Base-by-base conservation (phyloP, 2,329 filamentous ascomycete genomes). In the Aureobasidium sp. region DNA sequence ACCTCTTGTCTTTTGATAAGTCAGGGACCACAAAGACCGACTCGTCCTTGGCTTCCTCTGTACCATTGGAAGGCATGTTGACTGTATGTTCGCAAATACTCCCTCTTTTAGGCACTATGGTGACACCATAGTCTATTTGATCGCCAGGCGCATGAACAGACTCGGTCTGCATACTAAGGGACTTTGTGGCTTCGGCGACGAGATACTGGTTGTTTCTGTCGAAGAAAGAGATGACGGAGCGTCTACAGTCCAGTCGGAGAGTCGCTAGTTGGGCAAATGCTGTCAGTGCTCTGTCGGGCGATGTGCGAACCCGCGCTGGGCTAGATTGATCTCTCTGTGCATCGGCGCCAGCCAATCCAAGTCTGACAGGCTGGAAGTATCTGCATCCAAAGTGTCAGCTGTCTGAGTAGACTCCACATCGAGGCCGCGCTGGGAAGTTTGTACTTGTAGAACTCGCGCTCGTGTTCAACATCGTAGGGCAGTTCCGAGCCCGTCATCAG, bases 181-280 rank as follows among this genome's bases (percentile, higher is more conserved):
- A 78, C 53, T 73, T 76, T 0, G 81, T 83, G 8, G 79, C 78
- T 67, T 83, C 81, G 36, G 81, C 81, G 44, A 84, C 73, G 53
- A 84, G 77, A 57, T 80, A 82, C 67, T 82, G 80, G 17, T 74
- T 75, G 2, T 73, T 71, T 2, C 71, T 68, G 66, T 82, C 81
- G 66, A 83, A 81, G 55, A 84, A 73, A 63, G 81, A 82, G 5
- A 84, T 76, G 75, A 83, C 79, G 32, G 75, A 76, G 37, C 81
- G 76, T 63, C 78, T 76, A 41, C 77, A 75, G 13, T 76, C 73
- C 47, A 82, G 72, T 0, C 79, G 73, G 59, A 82, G 73, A 13
- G 81, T 75, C 27, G 78, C 80, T 34, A 84, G 73, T 68, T 84
- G 82, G 9, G 79, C 73, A 64, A 79, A 78, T 3, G 77, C 75